These are phyloP conservation scores for Mucor lusitanicus DNA, from an alignment of 371 early-diverging fungal species.

Conservation along the genomic window DNA sequence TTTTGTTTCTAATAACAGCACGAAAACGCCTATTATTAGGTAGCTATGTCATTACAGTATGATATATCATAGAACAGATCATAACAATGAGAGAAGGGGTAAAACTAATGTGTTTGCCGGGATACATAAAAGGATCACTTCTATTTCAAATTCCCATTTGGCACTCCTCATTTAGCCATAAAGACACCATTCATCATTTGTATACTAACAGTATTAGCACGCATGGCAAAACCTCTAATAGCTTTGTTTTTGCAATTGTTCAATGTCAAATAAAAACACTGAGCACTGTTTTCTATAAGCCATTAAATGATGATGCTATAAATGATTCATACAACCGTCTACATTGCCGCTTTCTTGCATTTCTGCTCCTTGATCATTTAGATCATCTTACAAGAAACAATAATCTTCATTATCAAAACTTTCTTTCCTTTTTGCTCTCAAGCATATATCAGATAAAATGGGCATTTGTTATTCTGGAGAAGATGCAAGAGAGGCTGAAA, in stretches of 20 bases:
- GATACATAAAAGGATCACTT: neutral
- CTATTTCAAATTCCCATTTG: neutral
- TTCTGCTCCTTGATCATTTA: neutral
- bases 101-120: neutral
- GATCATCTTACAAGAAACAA: neutral
- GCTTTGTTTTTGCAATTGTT: neutral
- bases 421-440: neutral
- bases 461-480: conserved; percentile 64
- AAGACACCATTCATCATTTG: neutral
- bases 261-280: too few relatives aligned
- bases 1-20: too few relatives aligned
- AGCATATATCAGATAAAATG: conserved; percentile 40
- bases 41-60: too few relatives aligned
- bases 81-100: too few relatives aligned
- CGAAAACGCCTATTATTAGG: too few relatives aligned
- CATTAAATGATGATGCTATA: too few relatives aligned
- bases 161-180: neutral
- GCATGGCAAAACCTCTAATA: neutral
- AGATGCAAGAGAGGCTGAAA: conserved; percentile 46
- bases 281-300: too few relatives aligned
- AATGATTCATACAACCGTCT: neutral
- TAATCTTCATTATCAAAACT: neutral
- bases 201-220: neutral
- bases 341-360: conserved; percentile 3
- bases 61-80: too few relatives aligned